Evolutionary conservation across 169 alveolate species (phyloP).

Genomic region (Toxoplasma gondii): DNA sequence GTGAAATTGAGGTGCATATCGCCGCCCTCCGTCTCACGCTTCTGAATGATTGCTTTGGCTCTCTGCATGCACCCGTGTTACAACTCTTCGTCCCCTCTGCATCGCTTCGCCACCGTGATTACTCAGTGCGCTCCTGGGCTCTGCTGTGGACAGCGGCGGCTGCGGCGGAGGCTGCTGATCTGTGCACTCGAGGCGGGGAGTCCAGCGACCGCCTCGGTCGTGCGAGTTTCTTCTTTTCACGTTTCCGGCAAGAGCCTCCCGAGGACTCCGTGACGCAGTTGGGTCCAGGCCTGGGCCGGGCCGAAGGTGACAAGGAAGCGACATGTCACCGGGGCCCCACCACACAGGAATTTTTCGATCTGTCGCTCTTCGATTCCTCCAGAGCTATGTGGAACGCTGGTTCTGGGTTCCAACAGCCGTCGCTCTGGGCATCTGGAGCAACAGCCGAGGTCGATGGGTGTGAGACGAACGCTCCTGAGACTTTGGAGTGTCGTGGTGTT

Average conservation of each 20-base stretch:
- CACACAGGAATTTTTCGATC: no score
- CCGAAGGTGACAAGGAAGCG: not conserved
- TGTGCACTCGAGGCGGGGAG: slow-evolving; percentile 9
- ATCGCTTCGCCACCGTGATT: slow-evolving; percentile 23
- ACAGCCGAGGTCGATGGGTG: not conserved
- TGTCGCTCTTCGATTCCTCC: not conserved
- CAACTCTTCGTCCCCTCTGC: slow-evolving; percentile 51
- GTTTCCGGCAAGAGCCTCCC: not conserved
- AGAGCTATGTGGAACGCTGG: not conserved
- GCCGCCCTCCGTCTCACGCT: slow-evolving; percentile 52
- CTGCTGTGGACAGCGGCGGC: slow-evolving; percentile 23
- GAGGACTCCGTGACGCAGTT: not conserved
- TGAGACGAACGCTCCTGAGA: not conserved
- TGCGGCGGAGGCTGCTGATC: slow-evolving; percentile 12
- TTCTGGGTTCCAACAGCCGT: not conserved
- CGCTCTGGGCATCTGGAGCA: not conserved
- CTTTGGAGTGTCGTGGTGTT: not conserved
- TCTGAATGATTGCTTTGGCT: slow-evolving; percentile 50
- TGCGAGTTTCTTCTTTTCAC: not conserved
- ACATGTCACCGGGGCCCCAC: not conserved
- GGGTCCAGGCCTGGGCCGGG: not conserved
- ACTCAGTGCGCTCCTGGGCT: slow-evolving; percentile 8
- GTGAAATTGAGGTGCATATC: not conserved
- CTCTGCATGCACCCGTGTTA: slow-evolving; percentile 60
- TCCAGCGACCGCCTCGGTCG: not conserved